Evolutionary conservation across 495 filamentous ascomycete genomes (phyloP).

Genomic region (Penicillium daleae): DNA sequence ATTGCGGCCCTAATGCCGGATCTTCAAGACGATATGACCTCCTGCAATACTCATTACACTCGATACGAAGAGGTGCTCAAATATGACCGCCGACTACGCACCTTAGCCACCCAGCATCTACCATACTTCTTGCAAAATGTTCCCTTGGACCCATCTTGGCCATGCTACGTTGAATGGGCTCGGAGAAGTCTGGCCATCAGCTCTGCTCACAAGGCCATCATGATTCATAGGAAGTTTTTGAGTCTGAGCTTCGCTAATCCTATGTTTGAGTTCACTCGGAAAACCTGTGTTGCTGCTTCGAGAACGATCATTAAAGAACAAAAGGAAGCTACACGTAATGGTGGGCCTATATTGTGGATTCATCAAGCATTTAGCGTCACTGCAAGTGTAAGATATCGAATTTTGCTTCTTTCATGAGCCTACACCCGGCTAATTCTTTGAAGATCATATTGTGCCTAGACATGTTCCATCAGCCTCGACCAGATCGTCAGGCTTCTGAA

Average conservation of each 20-base stretch:
- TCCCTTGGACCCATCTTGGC: conserved; percentile 40
- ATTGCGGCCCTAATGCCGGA: conserved; percentile 43
- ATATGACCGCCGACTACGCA: conserved; percentile 41
- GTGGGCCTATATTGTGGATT: conserved; percentile 47
- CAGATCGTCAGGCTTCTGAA: conserved; percentile 37
- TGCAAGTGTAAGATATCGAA: conserved; percentile 27
- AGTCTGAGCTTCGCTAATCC: conserved; percentile 44
- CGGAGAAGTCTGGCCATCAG: conserved; percentile 40
- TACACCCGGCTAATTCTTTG: background rate
- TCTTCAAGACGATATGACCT: conserved; percentile 40
- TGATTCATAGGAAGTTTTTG: conserved; percentile 50
- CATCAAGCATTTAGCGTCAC: conserved; percentile 40
- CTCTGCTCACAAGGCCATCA: conserved; percentile 49
- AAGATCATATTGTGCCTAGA: conserved; percentile 48
- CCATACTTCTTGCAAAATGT: conserved; percentile 36
- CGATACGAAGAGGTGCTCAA: conserved; percentile 45
- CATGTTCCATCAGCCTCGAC: conserved; percentile 38
- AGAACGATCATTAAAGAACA: conserved; percentile 46
- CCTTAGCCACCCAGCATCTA: conserved; percentile 30
- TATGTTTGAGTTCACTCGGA: conserved; percentile 41
- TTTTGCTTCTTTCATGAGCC: background rate
- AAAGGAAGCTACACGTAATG: conserved; percentile 32
- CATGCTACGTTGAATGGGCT: conserved; percentile 42
- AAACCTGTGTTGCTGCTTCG: conserved; percentile 43
- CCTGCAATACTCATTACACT: conserved; percentile 36